Percentiles rank a stretch among this genome's conserved stretches.
phyloP scores from a whole-genome alignment of 2,329 filamentous ascomycete genomes.

The Beauveria asiatica region DNA sequence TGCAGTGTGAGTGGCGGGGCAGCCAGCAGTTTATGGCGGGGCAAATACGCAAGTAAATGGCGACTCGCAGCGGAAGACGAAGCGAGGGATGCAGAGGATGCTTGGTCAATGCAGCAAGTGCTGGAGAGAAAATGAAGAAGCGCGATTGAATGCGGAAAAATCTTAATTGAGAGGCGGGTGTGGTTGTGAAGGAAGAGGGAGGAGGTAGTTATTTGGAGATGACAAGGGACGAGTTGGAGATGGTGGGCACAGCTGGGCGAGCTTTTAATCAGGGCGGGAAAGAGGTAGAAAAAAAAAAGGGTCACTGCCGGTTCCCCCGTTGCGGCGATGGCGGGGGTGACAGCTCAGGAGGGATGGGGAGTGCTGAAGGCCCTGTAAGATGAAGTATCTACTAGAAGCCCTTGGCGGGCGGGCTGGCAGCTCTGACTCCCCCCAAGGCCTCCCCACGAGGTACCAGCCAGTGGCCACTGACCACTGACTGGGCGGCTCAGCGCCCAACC shows the following conservation, averaged over 20 bases:
- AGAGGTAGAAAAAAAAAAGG: not conserved
- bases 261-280: not conserved
- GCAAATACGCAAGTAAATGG: not conserved
- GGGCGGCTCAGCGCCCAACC: not conserved
- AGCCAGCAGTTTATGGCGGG: constrained; percentile 1
- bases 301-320: not conserved
- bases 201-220: not conserved
- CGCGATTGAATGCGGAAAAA: not conserved
- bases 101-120: not conserved
- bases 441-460: not conserved
- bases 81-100: not conserved
- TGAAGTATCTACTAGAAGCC: no score
- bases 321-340: not conserved
- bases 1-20: constrained; percentile 6
- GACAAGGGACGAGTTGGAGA: constrained; percentile 5
- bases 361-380: not conserved
- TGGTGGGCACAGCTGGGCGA: not conserved
- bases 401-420: not conserved
- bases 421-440: not conserved
- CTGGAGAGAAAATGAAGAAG: not conserved
- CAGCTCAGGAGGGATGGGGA: not conserved
- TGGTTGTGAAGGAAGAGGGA: not conserved
- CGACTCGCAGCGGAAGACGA: not conserved
- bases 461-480: no score
- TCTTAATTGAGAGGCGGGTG: not conserved